Evolutionary conservation across 306 rosid genomes (phyloP).

Genomic region (Vicia faba): DNA sequence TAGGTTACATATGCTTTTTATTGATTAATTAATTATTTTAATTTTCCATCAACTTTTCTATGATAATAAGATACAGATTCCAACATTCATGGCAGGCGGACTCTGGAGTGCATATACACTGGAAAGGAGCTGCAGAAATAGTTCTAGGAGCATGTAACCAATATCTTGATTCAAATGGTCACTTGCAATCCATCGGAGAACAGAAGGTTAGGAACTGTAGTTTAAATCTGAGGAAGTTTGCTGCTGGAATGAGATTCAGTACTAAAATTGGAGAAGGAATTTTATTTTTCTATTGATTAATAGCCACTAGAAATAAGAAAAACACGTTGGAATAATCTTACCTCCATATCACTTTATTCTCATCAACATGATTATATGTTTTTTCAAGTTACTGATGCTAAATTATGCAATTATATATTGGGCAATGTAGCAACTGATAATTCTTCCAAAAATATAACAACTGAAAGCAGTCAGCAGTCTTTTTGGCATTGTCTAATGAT

Average conservation of each 20-base stretch:
- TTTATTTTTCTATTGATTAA: constrained; percentile 26
- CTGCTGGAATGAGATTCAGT: constrained; percentile 33
- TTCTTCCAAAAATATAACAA: constrained; percentile 15
- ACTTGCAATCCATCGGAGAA: constrained; percentile 52
- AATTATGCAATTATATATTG: constrained; percentile 10
- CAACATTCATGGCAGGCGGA: constrained; percentile 55
- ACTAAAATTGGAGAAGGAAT: constrained; percentile 19
- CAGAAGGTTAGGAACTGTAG: constrained; percentile 61
- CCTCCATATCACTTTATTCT: constrained; percentile 16
- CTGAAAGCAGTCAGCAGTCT: neutral
- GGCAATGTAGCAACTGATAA: constrained; percentile 11
- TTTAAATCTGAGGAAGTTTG: constrained; percentile 36
- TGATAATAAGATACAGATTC: constrained; percentile 23
- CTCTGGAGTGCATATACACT: constrained; percentile 75
- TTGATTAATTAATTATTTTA: neutral
- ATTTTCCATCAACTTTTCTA: constrained; percentile 15
- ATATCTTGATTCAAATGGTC: constrained; percentile 75
- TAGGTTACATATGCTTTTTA: constrained; percentile 23
- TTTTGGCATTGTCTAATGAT: constrained; percentile 20
- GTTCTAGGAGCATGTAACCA: constrained; percentile 67
- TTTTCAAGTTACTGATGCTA: constrained; percentile 26
- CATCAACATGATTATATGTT: constrained; percentile 31
- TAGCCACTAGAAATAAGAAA: constrained; percentile 30
- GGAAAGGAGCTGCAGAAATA: constrained; percentile 99
- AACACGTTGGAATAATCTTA: constrained; percentile 22